Base-by-base conservation (phyloP, 805 yeast species). In the Starmerella vaccinii region DNA sequence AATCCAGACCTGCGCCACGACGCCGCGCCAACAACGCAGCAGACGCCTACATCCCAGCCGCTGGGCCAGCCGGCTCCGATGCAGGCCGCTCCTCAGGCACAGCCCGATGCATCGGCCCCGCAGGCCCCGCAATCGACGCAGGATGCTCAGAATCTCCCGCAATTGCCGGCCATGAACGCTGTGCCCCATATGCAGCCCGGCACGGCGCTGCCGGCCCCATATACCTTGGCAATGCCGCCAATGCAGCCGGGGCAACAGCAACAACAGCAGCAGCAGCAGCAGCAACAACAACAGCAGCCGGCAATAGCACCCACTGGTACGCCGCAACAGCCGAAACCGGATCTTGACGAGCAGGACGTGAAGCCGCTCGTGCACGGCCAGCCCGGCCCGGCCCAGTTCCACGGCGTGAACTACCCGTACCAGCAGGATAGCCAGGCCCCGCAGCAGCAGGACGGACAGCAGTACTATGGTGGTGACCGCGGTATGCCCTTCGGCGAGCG, bases 31-130 rank as follows among this genome's bases (percentile, higher is more conserved):
- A 12, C 38, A 23, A 16, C 29, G 19, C 47, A 33, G 16, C 30
- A 16, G 21, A 38, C 33, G 22, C 40, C 24, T 38, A 34, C 46
- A 19, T 32, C 24, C 9, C 54, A 42, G 50, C 43, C 47, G 30
- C 33, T 40, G 15, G 51, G 40, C 47, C 46, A 21, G 21, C 49
- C 29, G 41, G 37, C 54, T 8, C 62, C 61, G 23, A 63, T 58
- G 26, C 63, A 56, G 32, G 49, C 52, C 8, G 26, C 33, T 18
- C 49, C 43, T 23, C 23, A 19, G 37, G 18, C 24, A 22, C 46
- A 42, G 43, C 47, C 43, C 21, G 47, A 24, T n/a, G 9, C 44
- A 15, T 2, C 41, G 6, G 46, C 37, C 3, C 27, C 29, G 18
- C 35, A 40, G 27, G 39, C 42, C 8, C 45, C 29, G 39, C 46